Percentiles rank a stretch among this genome's conserved stretches.
phyloP scores from a whole-genome alignment of 2,329 filamentous ascomycete genomes.

The Sporothrix schenckii region DNA sequence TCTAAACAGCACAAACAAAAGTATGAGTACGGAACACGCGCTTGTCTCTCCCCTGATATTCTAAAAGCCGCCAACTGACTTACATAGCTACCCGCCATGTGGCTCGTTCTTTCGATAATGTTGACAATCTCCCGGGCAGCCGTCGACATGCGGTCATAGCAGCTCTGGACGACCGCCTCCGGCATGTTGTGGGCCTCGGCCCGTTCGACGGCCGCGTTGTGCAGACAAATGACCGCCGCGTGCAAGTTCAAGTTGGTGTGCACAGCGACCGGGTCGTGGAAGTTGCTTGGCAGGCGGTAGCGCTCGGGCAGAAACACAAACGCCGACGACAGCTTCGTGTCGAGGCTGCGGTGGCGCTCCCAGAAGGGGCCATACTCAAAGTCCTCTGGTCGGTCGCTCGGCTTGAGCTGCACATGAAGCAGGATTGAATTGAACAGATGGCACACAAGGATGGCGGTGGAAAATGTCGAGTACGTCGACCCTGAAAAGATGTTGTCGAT shows the following conservation, averaged over 20 bases:
- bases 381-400: slow-evolving; percentile 73
- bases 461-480: slow-evolving; percentile 69
- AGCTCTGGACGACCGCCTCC: slow-evolving; percentile 66
- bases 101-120: slow-evolving; percentile 77
- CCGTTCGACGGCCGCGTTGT: slow-evolving; percentile 85
- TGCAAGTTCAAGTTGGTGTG: slow-evolving; percentile 89
- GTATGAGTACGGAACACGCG: slow-evolving; percentile 35
- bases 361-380: slow-evolving; percentile 77
- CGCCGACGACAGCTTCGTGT: slow-evolving; percentile 76
- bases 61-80: slow-evolving; percentile 45
- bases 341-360: slow-evolving; percentile 80
- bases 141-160: slow-evolving; percentile 72
- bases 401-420: slow-evolving; percentile 73
- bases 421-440: slow-evolving; percentile 81
- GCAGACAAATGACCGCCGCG: slow-evolving; percentile 82
- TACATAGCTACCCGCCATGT: slow-evolving; percentile 55
- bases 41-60: not conserved
- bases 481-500: slow-evolving; percentile 67
- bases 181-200: slow-evolving; percentile 72
- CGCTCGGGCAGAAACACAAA: slow-evolving; percentile 77
- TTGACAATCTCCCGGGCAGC: slow-evolving; percentile 83
- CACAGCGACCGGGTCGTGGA: slow-evolving; percentile 71
- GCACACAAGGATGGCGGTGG: slow-evolving; percentile 71
- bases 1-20: slow-evolving; percentile 55
- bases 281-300: slow-evolving; percentile 69